Percentiles rank a stretch among this genome's conserved stretches.
Conservation (phyloP, 2,329 filamentous ascomycete species). For the Monilinia laxa region DNA sequence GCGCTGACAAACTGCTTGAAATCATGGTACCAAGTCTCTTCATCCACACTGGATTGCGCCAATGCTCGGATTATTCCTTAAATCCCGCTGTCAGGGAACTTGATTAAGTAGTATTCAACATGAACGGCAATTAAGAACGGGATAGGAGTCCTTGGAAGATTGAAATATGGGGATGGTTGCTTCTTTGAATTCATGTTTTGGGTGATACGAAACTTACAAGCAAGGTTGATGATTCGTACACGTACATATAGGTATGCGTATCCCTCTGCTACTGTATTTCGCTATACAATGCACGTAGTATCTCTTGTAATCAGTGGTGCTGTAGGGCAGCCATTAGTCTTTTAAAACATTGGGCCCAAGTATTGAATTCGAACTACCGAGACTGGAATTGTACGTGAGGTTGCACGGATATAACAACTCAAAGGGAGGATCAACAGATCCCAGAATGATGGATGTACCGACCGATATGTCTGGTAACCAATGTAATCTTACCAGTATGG, state of each 20-base stretch:
- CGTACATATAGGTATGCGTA: not conserved
- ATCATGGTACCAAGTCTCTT: not conserved
- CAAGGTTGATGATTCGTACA: not conserved
- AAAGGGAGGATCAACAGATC: no score
- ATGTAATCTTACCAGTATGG: no score
- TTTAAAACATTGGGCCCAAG: not conserved
- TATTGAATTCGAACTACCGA: not conserved
- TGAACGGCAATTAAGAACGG: constrained; percentile 11
- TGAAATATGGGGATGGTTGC: not conserved
- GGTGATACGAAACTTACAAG: not conserved
- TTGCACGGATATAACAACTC: no score
- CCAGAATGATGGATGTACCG: no score
- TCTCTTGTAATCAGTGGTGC: not conserved
- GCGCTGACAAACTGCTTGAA: not conserved
- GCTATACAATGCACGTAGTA: not conserved
- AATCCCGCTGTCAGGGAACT: constrained; percentile 3
- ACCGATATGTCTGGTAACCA: no score
- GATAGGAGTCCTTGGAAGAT: not conserved
- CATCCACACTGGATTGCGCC: not conserved
- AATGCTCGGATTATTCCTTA: not conserved
- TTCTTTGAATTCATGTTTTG: not conserved
- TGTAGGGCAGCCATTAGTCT: not conserved
- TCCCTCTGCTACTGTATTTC: not conserved
- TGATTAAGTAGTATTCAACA: not conserved
- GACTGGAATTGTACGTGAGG: not conserved